phyloP scores from a whole-genome alignment of 2,329 filamentous ascomycete species.

The Coniochaeta ligniaria region DNA sequence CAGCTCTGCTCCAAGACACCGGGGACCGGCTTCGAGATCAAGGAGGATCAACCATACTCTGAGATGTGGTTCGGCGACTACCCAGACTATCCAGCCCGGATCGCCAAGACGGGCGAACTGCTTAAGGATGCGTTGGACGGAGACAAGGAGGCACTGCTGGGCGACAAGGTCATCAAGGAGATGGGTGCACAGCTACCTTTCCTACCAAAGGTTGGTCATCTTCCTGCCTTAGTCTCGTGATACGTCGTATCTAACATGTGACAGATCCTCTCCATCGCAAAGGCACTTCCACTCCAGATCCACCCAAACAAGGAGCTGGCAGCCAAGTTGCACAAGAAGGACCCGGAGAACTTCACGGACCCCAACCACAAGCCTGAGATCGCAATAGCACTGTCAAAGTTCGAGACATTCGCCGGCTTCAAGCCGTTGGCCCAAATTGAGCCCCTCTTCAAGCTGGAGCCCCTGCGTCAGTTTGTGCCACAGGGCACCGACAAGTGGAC shows the following conservation, averaged over 20 bases:
- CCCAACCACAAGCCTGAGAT: slow-evolving; percentile 78
- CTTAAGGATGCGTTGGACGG: slow-evolving; percentile 58
- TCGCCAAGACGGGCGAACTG: slow-evolving; percentile 54
- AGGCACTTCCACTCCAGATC: slow-evolving; percentile 68
- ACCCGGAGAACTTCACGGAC: slow-evolving; percentile 62
- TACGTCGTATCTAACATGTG: background rate
- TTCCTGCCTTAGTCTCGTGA: background rate
- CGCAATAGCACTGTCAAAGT: slow-evolving; percentile 61
- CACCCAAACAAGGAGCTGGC: slow-evolving; percentile 67
- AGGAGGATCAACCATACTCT: slow-evolving; percentile 56
- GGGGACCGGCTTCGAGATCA: slow-evolving; percentile 53
- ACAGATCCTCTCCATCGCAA: slow-evolving; percentile 64
- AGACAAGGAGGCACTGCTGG: slow-evolving; percentile 56
- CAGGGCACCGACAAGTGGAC: slow-evolving; percentile 37
- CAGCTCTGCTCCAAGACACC: slow-evolving; percentile 58
- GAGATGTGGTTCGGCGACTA: slow-evolving; percentile 76
- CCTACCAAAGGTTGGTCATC: slow-evolving; percentile 52
- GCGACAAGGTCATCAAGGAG: slow-evolving; percentile 51
- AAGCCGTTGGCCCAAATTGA: slow-evolving; percentile 58
- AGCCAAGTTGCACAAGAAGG: slow-evolving; percentile 51
- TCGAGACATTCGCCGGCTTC: slow-evolving; percentile 72
- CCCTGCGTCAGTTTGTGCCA: slow-evolving; percentile 47
- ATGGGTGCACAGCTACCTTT: slow-evolving; percentile 63
- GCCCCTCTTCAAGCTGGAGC: slow-evolving; percentile 47
- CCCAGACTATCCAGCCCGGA: slow-evolving; percentile 59